These are phyloP conservation scores for Tilletia indica DNA, from an alignment of 1,284 basidiomycete genomes.

Conservation along the genomic window DNA sequence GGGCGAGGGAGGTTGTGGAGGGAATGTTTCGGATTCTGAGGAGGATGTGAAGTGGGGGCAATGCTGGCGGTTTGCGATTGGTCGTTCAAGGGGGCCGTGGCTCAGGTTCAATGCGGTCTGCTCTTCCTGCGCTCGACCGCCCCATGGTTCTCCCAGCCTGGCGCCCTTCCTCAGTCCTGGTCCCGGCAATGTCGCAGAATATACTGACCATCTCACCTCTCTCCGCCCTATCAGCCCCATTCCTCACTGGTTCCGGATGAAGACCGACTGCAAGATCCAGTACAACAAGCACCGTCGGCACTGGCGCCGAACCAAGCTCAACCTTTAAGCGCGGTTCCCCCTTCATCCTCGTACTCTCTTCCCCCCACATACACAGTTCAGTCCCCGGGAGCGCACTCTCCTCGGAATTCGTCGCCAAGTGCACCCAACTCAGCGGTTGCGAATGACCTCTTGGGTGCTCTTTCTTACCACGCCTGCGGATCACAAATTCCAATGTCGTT, in stretches of 20 bases:
- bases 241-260: conserved; percentile 96
- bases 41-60: neutral
- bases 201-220: conserved; percentile 1
- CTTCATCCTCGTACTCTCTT: neutral
- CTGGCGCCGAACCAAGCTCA: conserved; percentile 55
- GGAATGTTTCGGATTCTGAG: neutral
- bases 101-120: no score
- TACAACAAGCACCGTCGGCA: conserved; percentile 59
- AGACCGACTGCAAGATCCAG: conserved; percentile 93
- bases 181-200: conserved; percentile 18
- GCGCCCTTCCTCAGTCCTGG: neutral
- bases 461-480: no score
- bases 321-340: conserved; percentile 36
- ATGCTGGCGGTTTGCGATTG: no score
- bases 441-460: no score
- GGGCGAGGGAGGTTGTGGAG: no score
- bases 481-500: no score
- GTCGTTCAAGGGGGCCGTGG: no score
- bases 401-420: no score
- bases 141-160: no score
- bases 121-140: no score
- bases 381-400: no score
- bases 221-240: conserved; percentile 68
- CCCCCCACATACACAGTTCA: conserved; percentile 1
- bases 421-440: no score